These are phyloP conservation scores for Fusarium sp. DNA, from an alignment of 2,329 filamentous ascomycete species.

Conservation along the genomic window DNA sequence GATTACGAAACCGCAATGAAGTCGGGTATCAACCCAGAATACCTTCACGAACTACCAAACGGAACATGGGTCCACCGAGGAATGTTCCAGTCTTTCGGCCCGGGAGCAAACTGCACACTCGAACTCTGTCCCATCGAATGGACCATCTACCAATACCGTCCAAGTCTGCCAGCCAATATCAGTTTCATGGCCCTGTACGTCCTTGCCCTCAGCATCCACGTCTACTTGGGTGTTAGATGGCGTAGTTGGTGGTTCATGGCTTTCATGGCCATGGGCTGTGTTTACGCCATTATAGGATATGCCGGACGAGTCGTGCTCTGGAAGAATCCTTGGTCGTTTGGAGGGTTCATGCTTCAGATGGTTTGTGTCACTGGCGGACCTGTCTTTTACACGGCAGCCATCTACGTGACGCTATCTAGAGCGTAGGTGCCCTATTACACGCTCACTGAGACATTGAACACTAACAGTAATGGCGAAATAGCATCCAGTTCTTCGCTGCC, in stretches of 20 bases:
- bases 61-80: not conserved
- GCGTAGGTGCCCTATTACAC: not conserved
- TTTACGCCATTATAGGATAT: not conserved
- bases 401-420: not conserved
- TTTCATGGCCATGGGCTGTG: not conserved
- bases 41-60: not conserved
- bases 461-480: not conserved
- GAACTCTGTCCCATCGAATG: not conserved
- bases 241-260: not conserved
- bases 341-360: not conserved
- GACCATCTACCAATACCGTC: not conserved
- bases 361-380: not conserved
- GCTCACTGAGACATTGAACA: too few species aligned
- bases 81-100: not conserved
- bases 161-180: not conserved
- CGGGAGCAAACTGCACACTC: not conserved
- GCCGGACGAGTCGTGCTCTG: not conserved
- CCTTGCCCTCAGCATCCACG: not conserved
- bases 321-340: not conserved
- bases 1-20: not conserved
- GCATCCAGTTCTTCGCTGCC: not conserved
- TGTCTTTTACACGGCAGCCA: not conserved
- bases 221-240: not conserved
- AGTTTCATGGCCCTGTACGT: not conserved
- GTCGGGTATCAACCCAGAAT: not conserved